Percentiles rank a stretch among this genome's conserved stretches.
These are phyloP conservation scores for Boletus tomentosulus DNA, from an alignment of 768 basidiomycete species.

Conservation along the genomic window DNA sequence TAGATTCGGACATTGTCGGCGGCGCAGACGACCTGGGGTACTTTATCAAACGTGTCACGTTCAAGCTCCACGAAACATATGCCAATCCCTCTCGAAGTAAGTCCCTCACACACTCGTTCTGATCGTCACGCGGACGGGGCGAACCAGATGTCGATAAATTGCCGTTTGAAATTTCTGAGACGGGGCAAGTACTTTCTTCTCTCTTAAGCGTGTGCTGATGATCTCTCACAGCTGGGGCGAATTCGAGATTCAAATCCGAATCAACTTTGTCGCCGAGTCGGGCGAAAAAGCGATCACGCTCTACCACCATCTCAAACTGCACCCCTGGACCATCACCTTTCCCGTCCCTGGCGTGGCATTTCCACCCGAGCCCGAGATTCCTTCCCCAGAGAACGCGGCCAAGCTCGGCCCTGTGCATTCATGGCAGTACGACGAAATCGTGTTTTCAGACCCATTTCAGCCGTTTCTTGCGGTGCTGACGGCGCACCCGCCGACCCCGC, in stretches of 20 bases:
- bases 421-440: conserved; percentile 99
- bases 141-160: conserved; percentile 79
- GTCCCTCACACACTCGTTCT: conserved; percentile 17
- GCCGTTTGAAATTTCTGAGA: conserved; percentile 94
- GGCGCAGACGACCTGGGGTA: conserved; percentile 88
- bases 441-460: conserved; percentile 91
- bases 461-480: conserved; percentile 80
- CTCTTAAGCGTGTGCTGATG: not conserved
- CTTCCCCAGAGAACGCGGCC: conserved; percentile 61
- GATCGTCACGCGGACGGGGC: not conserved
- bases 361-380: conserved; percentile 57
- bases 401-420: conserved; percentile 81
- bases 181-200: conserved; percentile 54
- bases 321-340: conserved; percentile 67
- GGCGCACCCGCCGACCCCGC: conserved; percentile 75
- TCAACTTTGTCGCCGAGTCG: conserved; percentile 85
- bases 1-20: conserved; percentile 74
- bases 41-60: conserved; percentile 93
- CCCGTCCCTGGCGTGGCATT: conserved; percentile 11
- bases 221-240: conserved; percentile 79
- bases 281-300: conserved; percentile 86
- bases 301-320: conserved; percentile 93
- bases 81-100: conserved; percentile 84
- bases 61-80: conserved; percentile 97
- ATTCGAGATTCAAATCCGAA: conserved; percentile 91